Base-by-base conservation (phyloP, 345 rosid species). In the Camelina hispida region DNA sequence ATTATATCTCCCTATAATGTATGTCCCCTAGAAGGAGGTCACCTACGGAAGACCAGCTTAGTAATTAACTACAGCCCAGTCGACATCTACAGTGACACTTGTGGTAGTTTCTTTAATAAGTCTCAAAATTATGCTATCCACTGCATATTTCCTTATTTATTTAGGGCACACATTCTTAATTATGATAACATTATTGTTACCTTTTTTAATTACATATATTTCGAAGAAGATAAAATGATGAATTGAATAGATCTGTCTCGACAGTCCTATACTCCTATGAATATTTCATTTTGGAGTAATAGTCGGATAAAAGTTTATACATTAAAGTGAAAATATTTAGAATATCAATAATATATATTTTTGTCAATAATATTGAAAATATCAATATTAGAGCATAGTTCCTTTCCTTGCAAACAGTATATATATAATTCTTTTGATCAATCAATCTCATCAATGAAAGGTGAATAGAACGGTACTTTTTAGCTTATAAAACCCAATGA, bases 81-180 rank as follows among this genome's bases (percentile, higher is more conserved):
- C n/a, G n/a, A n/a, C n/a, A n/a, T n/a, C n/a, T n/a, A n/a, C n/a
- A n/a, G n/a, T n/a, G n/a, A n/a, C n/a, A n/a, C n/a, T n/a, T n/a
- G n/a, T n/a, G n/a, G n/a, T n/a, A n/a, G n/a, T n/a, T n/a, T n/a
- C n/a, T n/a, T n/a, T n/a, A n/a, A n/a, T n/a, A n/a, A n/a, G n/a
- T n/a, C n/a, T n/a, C n/a, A n/a, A n/a, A n/a, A n/a, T n/a, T n/a
- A n/a, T n/a, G n/a, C n/a, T n/a, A n/a, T n/a, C n/a, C n/a, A n/a
- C n/a, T n/a, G n/a, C n/a, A n/a, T n/a, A n/a, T n/a, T n/a, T n/a
- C n/a, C n/a, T n/a, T n/a, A n/a, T n/a, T 63, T 64, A 32, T 53
- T 53, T 22, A 67, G 44, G 37, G 44, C 51, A 67, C 23, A 43
- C 25, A 64, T 30, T 63, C 47, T 44, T 72, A 61, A 62, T 71